phyloP scores from a whole-genome alignment of 495 filamentous ascomycete genomes.

The Pyrenopolyporus hunteri region DNA sequence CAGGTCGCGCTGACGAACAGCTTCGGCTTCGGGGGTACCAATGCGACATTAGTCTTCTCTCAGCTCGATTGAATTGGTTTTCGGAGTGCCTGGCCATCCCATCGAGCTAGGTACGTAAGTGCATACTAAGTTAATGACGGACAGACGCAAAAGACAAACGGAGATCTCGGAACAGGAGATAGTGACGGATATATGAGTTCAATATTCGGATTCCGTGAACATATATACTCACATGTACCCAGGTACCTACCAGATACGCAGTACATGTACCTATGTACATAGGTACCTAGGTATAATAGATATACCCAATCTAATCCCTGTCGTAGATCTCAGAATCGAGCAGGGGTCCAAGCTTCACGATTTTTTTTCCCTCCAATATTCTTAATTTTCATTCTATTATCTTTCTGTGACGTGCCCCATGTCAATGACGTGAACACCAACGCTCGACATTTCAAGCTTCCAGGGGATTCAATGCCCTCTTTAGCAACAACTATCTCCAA shows the following conservation, averaged over 20 bases:
- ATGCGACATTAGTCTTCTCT: slow-evolving; percentile 85
- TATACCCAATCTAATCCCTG: slow-evolving; percentile 19
- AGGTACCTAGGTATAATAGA: background rate
- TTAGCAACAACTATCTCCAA: background rate
- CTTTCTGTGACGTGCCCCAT: slow-evolving; percentile 22
- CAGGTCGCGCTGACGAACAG: slow-evolving; percentile 88
- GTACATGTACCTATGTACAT: no score
- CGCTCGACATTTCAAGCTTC: background rate
- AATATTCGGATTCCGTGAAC: no score
- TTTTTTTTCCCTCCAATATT: slow-evolving; percentile 16
- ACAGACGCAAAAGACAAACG: background rate
- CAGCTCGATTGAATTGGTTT: slow-evolving; percentile 1
- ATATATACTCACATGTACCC: no score
- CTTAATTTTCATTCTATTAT: background rate
- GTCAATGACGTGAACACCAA: slow-evolving; percentile 33
- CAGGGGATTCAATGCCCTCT: background rate
- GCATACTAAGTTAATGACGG: slow-evolving; percentile 1
- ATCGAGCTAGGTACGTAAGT: background rate
- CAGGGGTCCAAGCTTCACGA: slow-evolving; percentile 26
- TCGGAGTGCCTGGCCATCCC: background rate
- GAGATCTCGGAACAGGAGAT: no score
- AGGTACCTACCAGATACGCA: no score
- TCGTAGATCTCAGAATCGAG: slow-evolving; percentile 8
- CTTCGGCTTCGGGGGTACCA: slow-evolving; percentile 98
- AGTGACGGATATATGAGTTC: slow-evolving; percentile 4